Percentiles rank a stretch among this genome's conserved stretches.
These are phyloP conservation scores for Aspergillus pseudoglaucus DNA, from an alignment of 2,329 filamentous ascomycete species.

Conservation along the genomic window DNA sequence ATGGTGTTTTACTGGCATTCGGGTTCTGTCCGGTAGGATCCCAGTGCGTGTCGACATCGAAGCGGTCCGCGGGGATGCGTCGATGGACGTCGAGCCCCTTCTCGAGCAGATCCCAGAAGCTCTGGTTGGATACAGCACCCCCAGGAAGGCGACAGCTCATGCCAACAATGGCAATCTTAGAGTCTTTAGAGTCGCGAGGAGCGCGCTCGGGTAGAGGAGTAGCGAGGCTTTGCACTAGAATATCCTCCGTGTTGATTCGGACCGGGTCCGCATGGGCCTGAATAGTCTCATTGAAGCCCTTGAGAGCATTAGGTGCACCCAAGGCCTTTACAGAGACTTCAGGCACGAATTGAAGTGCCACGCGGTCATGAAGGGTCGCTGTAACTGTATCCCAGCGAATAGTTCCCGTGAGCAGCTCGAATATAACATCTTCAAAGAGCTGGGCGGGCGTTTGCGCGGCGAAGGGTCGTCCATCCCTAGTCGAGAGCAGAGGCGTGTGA, in stretches of 20 bases:
- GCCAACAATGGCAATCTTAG: constrained; percentile 1
- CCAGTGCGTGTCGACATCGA: constrained; percentile 27
- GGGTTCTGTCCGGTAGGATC: constrained; percentile 27
- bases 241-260: constrained; percentile 8
- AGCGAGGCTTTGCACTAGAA: constrained; percentile 17
- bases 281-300: constrained; percentile 18
- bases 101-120: neutral
- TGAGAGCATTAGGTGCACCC: constrained; percentile 20
- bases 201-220: neutral
- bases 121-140: neutral
- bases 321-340: constrained; percentile 20
- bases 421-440: constrained; percentile 13
- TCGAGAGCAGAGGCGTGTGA: constrained; percentile 10
- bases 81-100: constrained; percentile 22
- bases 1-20: constrained; percentile 26
- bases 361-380: constrained; percentile 14
- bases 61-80: constrained; percentile 27
- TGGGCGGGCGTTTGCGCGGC: constrained; percentile 5
- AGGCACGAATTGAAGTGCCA: constrained; percentile 1
- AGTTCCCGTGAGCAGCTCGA: constrained; percentile 14
- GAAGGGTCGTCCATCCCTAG: constrained; percentile 12
- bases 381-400: constrained; percentile 16
- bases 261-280: neutral
- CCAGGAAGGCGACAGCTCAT: constrained; percentile 1
- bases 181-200: constrained; percentile 1